Evolutionary conservation across 108 stramenopile genomes (phyloP).

Genomic region (Schizochytrium sp.): DNA sequence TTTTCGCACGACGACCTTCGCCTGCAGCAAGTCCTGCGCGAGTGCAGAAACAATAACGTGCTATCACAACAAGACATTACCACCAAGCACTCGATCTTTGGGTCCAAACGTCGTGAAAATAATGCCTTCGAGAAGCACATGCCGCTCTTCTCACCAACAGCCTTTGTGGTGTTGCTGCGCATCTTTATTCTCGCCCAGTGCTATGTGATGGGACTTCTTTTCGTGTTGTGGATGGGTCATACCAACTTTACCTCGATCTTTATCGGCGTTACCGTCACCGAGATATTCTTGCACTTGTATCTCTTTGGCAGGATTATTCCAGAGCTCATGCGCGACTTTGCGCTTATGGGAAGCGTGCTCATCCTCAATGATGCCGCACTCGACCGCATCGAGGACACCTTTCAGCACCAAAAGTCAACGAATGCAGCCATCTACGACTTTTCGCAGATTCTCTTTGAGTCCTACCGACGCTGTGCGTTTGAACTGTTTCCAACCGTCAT

Average conservation of each 20-base stretch:
- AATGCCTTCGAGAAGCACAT: background rate
- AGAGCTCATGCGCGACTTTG: background rate
- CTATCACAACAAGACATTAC: background rate
- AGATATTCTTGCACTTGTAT: background rate
- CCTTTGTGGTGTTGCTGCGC: background rate
- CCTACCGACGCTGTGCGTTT: background rate
- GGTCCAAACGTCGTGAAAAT: background rate
- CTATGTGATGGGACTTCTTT: background rate
- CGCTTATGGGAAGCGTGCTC: background rate
- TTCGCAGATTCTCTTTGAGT: background rate
- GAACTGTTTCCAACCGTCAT: background rate
- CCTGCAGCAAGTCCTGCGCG: background rate
- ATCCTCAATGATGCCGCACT: background rate
- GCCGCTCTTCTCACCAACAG: background rate
- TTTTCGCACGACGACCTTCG: background rate
- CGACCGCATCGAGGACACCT: background rate
- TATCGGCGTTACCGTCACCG: background rate
- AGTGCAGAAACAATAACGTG: background rate
- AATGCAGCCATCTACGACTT: background rate
- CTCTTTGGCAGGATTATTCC: background rate
- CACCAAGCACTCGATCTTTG: background rate
- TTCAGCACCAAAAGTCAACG: background rate
- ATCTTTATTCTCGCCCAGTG: background rate
- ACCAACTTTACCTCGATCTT: background rate
- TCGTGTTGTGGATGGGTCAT: background rate